These are phyloP conservation scores for Polyporus arcularius DNA, from an alignment of 768 basidiomycete species.

Conservation along the genomic window DNA sequence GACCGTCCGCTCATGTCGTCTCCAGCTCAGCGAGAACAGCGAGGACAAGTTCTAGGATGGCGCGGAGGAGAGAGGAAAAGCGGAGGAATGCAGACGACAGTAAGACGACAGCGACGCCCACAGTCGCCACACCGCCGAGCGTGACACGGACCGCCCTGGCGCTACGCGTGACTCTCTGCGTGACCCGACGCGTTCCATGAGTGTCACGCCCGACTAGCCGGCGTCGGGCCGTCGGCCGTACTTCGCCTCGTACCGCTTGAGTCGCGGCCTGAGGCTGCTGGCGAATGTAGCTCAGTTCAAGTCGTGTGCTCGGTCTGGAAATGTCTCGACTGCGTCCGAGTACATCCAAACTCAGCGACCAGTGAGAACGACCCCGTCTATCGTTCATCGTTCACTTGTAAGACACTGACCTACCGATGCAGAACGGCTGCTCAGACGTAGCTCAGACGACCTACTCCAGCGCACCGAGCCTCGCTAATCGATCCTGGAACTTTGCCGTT, in stretches of 20 bases:
- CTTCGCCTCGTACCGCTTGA: not conserved
- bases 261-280: too few species aligned
- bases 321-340: too few species aligned
- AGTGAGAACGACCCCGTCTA: too few species aligned
- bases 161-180: not conserved
- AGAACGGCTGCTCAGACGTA: too few species aligned
- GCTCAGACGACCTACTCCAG: too few species aligned
- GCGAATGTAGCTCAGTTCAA: too few species aligned
- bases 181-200: not conserved
- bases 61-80: not conserved
- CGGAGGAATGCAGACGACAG: not conserved
- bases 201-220: not conserved
- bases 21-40: not conserved
- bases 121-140: not conserved
- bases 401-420: too few species aligned
- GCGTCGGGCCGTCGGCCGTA: not conserved
- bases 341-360: too few species aligned
- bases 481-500: too few species aligned
- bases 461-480: too few species aligned
- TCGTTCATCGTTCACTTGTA: too few species aligned
- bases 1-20: conserved; percentile 37
- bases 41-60: not conserved
- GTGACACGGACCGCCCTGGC: not conserved
- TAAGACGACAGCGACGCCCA: not conserved
- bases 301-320: too few species aligned